phyloP scores from a whole-genome alignment of 2,329 filamentous ascomycete species.

The Colletotrichum musae region DNA sequence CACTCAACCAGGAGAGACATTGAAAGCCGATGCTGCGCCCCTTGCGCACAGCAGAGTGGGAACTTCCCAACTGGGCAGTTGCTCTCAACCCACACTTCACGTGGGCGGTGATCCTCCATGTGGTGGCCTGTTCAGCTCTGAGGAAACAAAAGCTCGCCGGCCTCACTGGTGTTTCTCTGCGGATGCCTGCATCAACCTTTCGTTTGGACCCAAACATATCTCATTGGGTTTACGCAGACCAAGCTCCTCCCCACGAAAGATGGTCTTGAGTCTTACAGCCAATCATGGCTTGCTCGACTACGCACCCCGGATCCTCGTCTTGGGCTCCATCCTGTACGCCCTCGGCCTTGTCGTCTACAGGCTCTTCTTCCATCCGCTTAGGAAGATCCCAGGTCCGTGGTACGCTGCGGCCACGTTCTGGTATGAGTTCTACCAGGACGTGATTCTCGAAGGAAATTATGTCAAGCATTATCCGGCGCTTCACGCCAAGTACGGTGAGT shows the following conservation, averaged over 20 bases:
- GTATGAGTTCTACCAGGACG: constrained; percentile 47
- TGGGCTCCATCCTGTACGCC: constrained; percentile 1
- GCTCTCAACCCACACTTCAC: no score
- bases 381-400: constrained; percentile 49
- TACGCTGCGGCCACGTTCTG: constrained; percentile 45
- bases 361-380: constrained; percentile 49
- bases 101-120: no score
- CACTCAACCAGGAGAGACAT: no score
- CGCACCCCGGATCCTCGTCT: constrained; percentile 1
- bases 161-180: no score
- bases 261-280: constrained; percentile 6
- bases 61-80: no score
- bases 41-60: no score
- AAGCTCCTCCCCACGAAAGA: neutral
- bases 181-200: no score
- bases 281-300: constrained; percentile 5
- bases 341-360: constrained; percentile 43
- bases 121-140: no score
- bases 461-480: constrained; percentile 24
- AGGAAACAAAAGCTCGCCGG: no score
- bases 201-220: no score
- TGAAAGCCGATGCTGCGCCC: no score
- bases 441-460: constrained; percentile 26
- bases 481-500: constrained; percentile 26
- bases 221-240: neutral